phyloP scores from a whole-genome alignment of 1,139 yeast genomes.

The Meyerozyma smithsonii region DNA sequence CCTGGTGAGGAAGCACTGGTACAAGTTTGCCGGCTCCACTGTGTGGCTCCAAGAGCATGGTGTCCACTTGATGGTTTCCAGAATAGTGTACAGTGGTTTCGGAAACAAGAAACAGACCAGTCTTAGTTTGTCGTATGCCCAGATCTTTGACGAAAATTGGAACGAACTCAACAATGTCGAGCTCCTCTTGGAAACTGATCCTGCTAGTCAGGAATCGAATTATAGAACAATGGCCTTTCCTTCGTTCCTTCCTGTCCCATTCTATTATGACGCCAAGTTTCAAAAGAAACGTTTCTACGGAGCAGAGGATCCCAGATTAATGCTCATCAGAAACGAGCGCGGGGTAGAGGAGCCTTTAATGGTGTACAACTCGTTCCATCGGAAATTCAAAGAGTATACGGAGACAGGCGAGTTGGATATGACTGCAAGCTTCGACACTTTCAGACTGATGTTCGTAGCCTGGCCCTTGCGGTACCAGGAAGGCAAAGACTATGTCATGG shows the following conservation, averaged over 20 bases:
- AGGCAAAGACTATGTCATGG: conserved; percentile 4
- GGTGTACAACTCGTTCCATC: conserved; percentile 6
- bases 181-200: conserved; percentile 17
- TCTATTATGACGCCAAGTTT: conserved; percentile 11
- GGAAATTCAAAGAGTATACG: background rate
- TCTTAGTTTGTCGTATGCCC: conserved; percentile 23
- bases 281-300: conserved; percentile 26
- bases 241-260: conserved; percentile 24
- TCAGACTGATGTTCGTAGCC: conserved; percentile 2
- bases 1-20: conserved; percentile 23
- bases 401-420: background rate
- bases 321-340: conserved; percentile 24
- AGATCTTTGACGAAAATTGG: conserved; percentile 26
- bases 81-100: conserved; percentile 24
- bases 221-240: conserved; percentile 19
- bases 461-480: conserved; percentile 5
- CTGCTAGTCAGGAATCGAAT: conserved; percentile 3
- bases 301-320: conserved; percentile 46
- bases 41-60: conserved; percentile 45
- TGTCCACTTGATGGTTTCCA: conserved; percentile 43
- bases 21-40: conserved; percentile 43
- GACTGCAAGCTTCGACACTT: background rate
- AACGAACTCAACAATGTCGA: conserved; percentile 19
- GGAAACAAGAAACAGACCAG: conserved; percentile 20
- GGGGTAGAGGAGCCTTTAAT: conserved; percentile 21